Evolutionary conservation across 1,284 basidiomycete species (phyloP).

Genomic region (Albatrellus sp.): DNA sequence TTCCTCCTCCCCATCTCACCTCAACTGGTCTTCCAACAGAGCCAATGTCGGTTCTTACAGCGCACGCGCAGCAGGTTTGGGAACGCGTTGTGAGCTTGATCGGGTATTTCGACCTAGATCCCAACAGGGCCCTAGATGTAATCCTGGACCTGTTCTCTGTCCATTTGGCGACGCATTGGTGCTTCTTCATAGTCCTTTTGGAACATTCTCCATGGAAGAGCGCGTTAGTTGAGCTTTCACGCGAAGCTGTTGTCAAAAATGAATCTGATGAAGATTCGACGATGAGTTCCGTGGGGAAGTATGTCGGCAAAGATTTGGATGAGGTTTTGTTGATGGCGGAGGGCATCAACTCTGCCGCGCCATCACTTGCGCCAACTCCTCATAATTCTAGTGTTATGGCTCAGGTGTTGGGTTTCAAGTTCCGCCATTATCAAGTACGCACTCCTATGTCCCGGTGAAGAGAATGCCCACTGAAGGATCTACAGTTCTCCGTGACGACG

Average conservation of each 20-base stretch:
- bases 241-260: conserved; percentile 7
- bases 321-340: conserved; percentile 51
- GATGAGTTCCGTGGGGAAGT: conserved; percentile 27
- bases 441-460: neutral
- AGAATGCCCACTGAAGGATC: conserved; percentile 10
- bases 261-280: conserved; percentile 22
- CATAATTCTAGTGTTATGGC: conserved; percentile 59
- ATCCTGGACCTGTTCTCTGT: conserved; percentile 85
- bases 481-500: conserved; percentile 39
- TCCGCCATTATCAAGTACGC: conserved; percentile 75
- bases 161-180: conserved; percentile 74
- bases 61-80: conserved; percentile 70
- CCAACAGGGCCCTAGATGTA: conserved; percentile 87
- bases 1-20: conserved; percentile 61
- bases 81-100: conserved; percentile 79
- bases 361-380: conserved; percentile 13
- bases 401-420: conserved; percentile 95
- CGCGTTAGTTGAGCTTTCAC: conserved; percentile 6
- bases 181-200: conserved; percentile 86
- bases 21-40: conserved; percentile 52
- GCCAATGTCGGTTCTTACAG: conserved; percentile 38
- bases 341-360: conserved; percentile 11
- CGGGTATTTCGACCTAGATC: conserved; percentile 94
- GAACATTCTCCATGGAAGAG: conserved; percentile 52
- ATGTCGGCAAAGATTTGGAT: conserved; percentile 49